Percentiles rank a stretch among this genome's conserved stretches.
phyloP scores from a whole-genome alignment of 495 filamentous ascomycete species.

The Aspergillus indologenus region DNA sequence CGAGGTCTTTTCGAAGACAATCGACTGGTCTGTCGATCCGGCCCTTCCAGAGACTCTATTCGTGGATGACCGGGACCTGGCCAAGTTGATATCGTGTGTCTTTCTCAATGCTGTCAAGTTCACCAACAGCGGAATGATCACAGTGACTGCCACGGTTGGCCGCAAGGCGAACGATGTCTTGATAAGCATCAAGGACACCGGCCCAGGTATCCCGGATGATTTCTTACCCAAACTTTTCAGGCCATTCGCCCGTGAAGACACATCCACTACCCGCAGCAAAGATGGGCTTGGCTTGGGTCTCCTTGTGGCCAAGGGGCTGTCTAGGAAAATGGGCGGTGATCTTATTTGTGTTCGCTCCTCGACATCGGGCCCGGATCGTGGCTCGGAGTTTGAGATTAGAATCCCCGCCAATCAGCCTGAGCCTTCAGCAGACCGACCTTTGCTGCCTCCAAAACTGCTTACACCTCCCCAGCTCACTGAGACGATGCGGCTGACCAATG shows the following conservation, averaged over 20 bases:
- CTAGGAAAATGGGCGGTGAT: constrained; percentile 73
- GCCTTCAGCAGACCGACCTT: constrained; percentile 27
- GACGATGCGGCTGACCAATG: constrained; percentile 24
- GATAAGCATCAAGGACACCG: constrained; percentile 65
- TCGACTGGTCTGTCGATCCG: constrained; percentile 65
- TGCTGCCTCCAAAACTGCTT: constrained; percentile 34
- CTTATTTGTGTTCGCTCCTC: constrained; percentile 65
- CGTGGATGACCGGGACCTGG: constrained; percentile 69
- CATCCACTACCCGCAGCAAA: constrained; percentile 65
- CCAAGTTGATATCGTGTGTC: constrained; percentile 70
- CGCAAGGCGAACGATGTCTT: constrained; percentile 52
- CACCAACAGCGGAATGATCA: constrained; percentile 67
- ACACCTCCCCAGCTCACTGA: constrained; percentile 29
- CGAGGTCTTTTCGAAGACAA: constrained; percentile 53
- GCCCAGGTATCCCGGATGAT: constrained; percentile 66
- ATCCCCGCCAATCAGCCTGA: constrained; percentile 59
- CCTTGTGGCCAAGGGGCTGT: constrained; percentile 72
- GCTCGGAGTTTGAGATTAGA: constrained; percentile 73
- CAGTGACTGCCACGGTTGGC: constrained; percentile 52
- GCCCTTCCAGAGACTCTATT: constrained; percentile 64
- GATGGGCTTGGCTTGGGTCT: constrained; percentile 75
- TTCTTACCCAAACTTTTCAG: constrained; percentile 73
- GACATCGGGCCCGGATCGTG: constrained; percentile 62
- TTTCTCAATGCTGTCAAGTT: constrained; percentile 81
- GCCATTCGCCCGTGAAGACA: constrained; percentile 70